Conservation (phyloP, 768 basidiomycete genomes). For the Coprinopsis cinerea region DNA sequence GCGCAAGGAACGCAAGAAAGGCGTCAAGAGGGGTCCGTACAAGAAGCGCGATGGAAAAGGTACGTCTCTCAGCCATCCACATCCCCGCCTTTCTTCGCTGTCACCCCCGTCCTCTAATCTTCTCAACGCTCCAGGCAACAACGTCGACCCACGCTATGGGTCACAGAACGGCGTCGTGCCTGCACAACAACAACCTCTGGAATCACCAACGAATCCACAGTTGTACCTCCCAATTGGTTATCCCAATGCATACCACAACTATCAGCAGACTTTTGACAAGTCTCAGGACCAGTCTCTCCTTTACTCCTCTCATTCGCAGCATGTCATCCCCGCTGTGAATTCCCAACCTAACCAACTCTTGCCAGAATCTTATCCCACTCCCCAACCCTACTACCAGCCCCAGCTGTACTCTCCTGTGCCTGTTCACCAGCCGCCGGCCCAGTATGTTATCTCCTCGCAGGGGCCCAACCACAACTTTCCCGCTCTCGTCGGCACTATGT, state of each 20-base stretch:
- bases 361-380: slow-evolving; percentile 13
- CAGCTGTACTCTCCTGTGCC: background rate
- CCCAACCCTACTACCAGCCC: slow-evolving; percentile 21
- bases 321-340: slow-evolving; percentile 35
- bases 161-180: slow-evolving; percentile 36
- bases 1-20: slow-evolving; percentile 88
- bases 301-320: slow-evolving; percentile 44
- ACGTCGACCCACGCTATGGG: slow-evolving; percentile 35
- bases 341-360: slow-evolving; percentile 28
- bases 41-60: slow-evolving; percentile 94
- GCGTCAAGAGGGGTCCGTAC: slow-evolving; percentile 84
- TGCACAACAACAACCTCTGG: slow-evolving; percentile 10
- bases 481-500: background rate
- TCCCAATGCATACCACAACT: slow-evolving; percentile 44
- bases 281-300: slow-evolving; percentile 43
- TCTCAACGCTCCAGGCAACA: slow-evolving; percentile 53
- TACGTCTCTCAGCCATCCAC: slow-evolving; percentile 31
- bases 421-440: background rate
- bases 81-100: slow-evolving; percentile 11
- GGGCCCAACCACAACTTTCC: background rate
- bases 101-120: slow-evolving; percentile 33
- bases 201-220: background rate
- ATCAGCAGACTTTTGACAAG: slow-evolving; percentile 45
- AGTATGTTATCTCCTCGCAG: background rate
- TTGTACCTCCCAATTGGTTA: slow-evolving; percentile 50